Percentiles rank a stretch among this genome's conserved stretches.
phyloP scores from a whole-genome alignment of 768 basidiomycete species.

The Lactarius tabidus region DNA sequence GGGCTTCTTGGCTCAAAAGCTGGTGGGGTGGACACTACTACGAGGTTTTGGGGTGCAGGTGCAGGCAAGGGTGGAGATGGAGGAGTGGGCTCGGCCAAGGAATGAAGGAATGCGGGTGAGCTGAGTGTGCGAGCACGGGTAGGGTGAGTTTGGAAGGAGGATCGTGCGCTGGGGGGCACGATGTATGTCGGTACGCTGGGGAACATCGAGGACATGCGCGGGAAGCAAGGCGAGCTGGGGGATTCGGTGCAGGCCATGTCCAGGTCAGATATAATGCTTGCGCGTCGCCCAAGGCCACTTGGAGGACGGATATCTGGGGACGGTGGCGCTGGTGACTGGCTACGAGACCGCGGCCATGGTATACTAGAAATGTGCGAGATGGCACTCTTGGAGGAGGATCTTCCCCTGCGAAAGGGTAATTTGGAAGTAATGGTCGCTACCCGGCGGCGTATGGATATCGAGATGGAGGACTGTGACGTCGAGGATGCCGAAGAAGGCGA shows the following conservation, averaged over 20 bases:
- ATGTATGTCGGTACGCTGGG: not conserved
- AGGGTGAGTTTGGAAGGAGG: not conserved
- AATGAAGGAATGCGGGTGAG: slow-evolving; percentile 12
- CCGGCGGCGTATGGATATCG: slow-evolving; percentile 6
- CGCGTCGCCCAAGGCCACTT: slow-evolving; percentile 27
- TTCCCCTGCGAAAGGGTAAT: not conserved
- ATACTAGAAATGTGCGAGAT: not conserved
- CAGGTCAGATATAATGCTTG: slow-evolving; percentile 20
- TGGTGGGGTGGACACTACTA: not conserved
- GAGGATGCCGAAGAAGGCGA: too few species aligned
- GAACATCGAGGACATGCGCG: not conserved
- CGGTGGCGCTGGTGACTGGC: slow-evolving; percentile 24
- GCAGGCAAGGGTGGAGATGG: too few species aligned
- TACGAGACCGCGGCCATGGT: slow-evolving; percentile 18
- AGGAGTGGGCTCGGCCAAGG: not conserved
- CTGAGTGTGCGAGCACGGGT: slow-evolving; percentile 16
- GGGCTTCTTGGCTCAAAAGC: slow-evolving; percentile 6
- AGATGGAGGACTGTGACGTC: slow-evolving; percentile 7
- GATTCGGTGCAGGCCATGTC: not conserved
- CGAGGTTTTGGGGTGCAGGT: not conserved
- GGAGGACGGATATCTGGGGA: slow-evolving; percentile 27
- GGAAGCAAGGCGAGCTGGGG: not conserved
- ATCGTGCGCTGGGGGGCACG: not conserved
- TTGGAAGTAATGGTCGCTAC: slow-evolving; percentile 8
- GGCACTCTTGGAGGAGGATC: not conserved